A percentile compares a stretch with the other conserved stretches of the same genome.
phyloP scores from a whole-genome alignment of 2,329 filamentous ascomycete genomes.

The Onygenales sp. region DNA sequence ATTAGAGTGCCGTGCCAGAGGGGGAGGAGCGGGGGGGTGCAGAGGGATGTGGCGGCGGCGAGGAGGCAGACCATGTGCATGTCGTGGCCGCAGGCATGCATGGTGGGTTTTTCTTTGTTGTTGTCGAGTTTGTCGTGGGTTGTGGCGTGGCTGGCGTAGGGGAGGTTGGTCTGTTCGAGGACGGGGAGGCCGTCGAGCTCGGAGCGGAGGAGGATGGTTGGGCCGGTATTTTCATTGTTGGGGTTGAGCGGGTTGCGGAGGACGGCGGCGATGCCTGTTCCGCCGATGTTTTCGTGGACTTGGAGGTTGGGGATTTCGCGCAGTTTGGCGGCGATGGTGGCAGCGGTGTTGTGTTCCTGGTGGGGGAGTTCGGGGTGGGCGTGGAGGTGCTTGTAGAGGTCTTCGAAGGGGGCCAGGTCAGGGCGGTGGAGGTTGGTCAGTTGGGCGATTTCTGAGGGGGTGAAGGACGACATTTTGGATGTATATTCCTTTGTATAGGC shows the following conservation, averaged over 20 bases:
- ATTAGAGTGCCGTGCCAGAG: slow-evolving; percentile 55
- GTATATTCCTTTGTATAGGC: background rate
- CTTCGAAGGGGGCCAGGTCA: slow-evolving; percentile 40
- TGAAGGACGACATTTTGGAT: slow-evolving; percentile 1
- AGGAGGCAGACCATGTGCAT: slow-evolving; percentile 51
- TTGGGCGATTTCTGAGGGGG: slow-evolving; percentile 3
- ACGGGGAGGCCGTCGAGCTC: slow-evolving; percentile 44
- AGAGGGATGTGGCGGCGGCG: slow-evolving; percentile 43
- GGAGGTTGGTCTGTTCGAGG: slow-evolving; percentile 37
- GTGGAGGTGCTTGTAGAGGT: slow-evolving; percentile 51
- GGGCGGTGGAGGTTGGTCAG: slow-evolving; percentile 7
- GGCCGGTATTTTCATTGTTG: slow-evolving; percentile 22
- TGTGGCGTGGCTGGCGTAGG: slow-evolving; percentile 38
- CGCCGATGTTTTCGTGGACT: slow-evolving; percentile 37
- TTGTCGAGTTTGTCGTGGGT: slow-evolving; percentile 35
- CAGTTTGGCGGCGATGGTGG: slow-evolving; percentile 30
- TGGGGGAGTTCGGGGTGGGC: slow-evolving; percentile 50
- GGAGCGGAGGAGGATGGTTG: slow-evolving; percentile 38
- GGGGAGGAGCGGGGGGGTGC: slow-evolving; percentile 23
- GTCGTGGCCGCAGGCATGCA: slow-evolving; percentile 55
- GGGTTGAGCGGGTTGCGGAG: slow-evolving; percentile 24
- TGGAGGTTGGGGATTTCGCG: slow-evolving; percentile 19
- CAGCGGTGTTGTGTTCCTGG: slow-evolving; percentile 46
- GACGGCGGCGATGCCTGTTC: slow-evolving; percentile 35
- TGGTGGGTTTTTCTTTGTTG: slow-evolving; percentile 44